phyloP scores from a whole-genome alignment of 352 stramenopile species.

The Porosira glacialis region DNA sequence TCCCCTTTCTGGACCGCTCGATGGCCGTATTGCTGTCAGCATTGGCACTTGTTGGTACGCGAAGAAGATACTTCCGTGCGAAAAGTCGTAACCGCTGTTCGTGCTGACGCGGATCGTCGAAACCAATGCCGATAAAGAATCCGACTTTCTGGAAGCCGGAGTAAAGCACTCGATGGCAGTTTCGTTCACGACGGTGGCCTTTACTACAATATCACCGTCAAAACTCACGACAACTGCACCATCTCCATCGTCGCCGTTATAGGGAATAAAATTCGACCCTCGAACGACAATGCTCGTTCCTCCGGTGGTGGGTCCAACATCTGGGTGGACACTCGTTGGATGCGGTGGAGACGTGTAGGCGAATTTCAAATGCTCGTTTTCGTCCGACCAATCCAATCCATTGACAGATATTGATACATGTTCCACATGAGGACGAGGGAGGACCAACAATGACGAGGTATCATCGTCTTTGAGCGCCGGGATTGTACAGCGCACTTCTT shows the following conservation, averaged over 20 bases:
- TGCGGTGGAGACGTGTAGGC: slow-evolving; percentile 8
- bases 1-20: slow-evolving; percentile 17
- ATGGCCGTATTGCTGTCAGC: slow-evolving; percentile 6
- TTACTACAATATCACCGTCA: slow-evolving; percentile 9
- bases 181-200: slow-evolving; percentile 16
- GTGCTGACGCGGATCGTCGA: slow-evolving; percentile 21
- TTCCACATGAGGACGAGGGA: too few relatives aligned
- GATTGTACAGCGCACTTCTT: slow-evolving; percentile 6
- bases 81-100: slow-evolving; percentile 28
- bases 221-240: slow-evolving; percentile 20
- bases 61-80: slow-evolving; percentile 5
- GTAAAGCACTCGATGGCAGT: slow-evolving; percentile 14
- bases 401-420: not conserved
- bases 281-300: slow-evolving; percentile 10
- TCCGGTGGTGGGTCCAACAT: slow-evolving; percentile 4
- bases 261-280: slow-evolving; percentile 18
- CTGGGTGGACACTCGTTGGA: slow-evolving; percentile 8
- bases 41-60: slow-evolving; percentile 7
- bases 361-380: slow-evolving; percentile 15
- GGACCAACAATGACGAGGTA: too few relatives aligned
- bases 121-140: not conserved
- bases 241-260: not conserved
- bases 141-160: too few relatives aligned
- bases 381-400: slow-evolving; percentile 18
- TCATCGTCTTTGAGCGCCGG: not conserved